phyloP scores from a whole-genome alignment of 78 protist species.

The Emiliania huxleyi region DNA sequence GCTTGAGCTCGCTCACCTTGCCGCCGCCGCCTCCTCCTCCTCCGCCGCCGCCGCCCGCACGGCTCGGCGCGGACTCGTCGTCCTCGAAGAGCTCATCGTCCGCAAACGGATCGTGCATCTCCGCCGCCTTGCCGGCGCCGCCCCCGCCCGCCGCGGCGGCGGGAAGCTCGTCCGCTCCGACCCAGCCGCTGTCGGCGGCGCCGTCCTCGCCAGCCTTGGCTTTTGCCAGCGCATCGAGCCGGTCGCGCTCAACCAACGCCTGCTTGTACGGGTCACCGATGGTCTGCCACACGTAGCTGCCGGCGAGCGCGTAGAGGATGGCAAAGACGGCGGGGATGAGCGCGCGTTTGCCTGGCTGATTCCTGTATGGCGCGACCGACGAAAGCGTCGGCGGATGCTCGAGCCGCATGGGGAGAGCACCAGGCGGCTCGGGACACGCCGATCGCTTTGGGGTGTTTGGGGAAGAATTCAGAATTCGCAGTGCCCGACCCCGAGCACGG shows the following conservation, averaged over 20 bases:
- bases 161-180: too few relatives aligned
- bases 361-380: neutral
- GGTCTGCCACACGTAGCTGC: neutral
- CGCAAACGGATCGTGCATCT: neutral
- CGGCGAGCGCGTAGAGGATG: neutral
- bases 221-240: neutral
- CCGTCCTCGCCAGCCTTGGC: too few relatives aligned
- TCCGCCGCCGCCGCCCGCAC: too few relatives aligned
- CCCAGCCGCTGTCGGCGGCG: too few relatives aligned
- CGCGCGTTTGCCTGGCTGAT: neutral
- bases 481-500: too few relatives aligned
- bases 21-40: too few relatives aligned
- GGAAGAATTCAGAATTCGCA: too few relatives aligned
- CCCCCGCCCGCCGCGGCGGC: neutral
- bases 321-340: neutral
- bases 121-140: neutral
- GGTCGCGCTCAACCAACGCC: neutral
- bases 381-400: neutral
- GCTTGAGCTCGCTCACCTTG: neutral
- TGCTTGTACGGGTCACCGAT: neutral
- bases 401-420: neutral
- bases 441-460: too few relatives aligned
- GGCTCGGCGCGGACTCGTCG: neutral
- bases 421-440: too few relatives aligned
- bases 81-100: neutral